phyloP scores from a whole-genome alignment of 192 early-diverging fungal species.

The Chytriomyces sp. region DNA sequence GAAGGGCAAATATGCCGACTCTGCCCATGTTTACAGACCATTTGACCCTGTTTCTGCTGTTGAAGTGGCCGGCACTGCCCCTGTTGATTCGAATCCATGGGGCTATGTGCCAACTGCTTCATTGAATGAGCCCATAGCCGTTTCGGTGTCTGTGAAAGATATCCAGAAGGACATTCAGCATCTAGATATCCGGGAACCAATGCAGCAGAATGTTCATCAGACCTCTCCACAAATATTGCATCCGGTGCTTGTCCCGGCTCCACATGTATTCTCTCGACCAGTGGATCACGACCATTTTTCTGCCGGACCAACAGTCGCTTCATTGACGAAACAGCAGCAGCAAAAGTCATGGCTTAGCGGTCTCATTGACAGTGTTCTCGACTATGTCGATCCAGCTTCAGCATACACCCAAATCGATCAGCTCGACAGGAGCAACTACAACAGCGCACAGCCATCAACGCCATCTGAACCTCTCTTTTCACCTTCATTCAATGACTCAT shows the following conservation, averaged over 20 bases:
- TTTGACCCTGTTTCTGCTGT: not conserved
- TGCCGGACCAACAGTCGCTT: not conserved
- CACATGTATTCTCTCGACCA: not conserved
- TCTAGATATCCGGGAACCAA: too few relatives aligned
- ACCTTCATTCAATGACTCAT: not conserved
- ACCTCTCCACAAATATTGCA: not conserved
- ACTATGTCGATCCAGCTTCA: slow-evolving; percentile 11
- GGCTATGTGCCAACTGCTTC: not conserved
- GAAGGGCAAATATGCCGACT: not conserved
- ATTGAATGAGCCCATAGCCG: not conserved
- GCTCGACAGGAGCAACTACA: not conserved
- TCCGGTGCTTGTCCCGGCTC: not conserved
- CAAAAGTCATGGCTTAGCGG: slow-evolving; percentile 6
- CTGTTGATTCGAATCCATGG: too few relatives aligned
- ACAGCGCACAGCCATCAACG: not conserved
- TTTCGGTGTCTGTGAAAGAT: not conserved
- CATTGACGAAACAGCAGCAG: not conserved
- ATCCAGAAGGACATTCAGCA: not conserved
- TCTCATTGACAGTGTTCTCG: slow-evolving; percentile 12
- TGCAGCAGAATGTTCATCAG: too few relatives aligned
- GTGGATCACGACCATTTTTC: not conserved
- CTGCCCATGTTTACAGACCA: not conserved
- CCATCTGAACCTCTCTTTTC: too few relatives aligned
- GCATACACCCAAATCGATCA: not conserved
- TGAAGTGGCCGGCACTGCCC: not conserved